phyloP scores from a whole-genome alignment of 129 eudicot genomes.

The Centrapalus pauciflorus region DNA sequence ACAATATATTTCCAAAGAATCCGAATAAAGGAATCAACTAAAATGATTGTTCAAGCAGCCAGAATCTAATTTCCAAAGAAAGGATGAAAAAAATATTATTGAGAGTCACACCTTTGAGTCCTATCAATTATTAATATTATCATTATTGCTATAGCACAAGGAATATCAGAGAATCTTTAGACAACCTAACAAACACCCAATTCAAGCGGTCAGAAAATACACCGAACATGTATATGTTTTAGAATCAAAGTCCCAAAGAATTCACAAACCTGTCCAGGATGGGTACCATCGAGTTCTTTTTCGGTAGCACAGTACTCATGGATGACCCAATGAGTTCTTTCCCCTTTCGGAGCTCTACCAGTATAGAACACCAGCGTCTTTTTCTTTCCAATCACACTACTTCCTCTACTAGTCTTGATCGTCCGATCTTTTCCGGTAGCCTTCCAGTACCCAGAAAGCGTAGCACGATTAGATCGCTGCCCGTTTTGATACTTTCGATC shows the following conservation, averaged over 20 bases:
- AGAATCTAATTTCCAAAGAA: too few species aligned
- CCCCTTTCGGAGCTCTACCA: constrained; percentile 85
- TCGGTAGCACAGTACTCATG: constrained; percentile 79
- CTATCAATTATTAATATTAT: too few species aligned
- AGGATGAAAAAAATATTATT: too few species aligned
- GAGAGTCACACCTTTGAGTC: too few species aligned
- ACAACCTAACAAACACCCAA: too few species aligned
- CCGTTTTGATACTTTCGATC: constrained; percentile 86
- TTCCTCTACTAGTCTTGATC: constrained; percentile 51
- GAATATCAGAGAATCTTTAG: too few species aligned
- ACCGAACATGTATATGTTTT: neutral
- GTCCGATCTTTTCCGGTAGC: constrained; percentile 82
- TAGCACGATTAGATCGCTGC: constrained; percentile 68
- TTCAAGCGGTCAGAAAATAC: too few species aligned
- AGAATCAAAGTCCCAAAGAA: neutral
- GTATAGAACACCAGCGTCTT: constrained; percentile 71
- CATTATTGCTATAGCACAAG: too few species aligned
- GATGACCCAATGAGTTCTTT: constrained; percentile 78
- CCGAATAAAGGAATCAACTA: too few species aligned
- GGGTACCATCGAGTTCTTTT: constrained; percentile 67
- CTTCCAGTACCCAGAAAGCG: constrained; percentile 78
- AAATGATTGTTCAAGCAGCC: too few species aligned
- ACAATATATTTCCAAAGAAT: too few species aligned
- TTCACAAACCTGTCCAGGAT: constrained; percentile 74
- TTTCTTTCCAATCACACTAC: constrained; percentile 61